Evolutionary conservation across 2,329 filamentous ascomycete genomes (phyloP), one percentile per base, ranked within the genome.

Genomic region (Immersiporthe knoxdaviesiana): DNA sequence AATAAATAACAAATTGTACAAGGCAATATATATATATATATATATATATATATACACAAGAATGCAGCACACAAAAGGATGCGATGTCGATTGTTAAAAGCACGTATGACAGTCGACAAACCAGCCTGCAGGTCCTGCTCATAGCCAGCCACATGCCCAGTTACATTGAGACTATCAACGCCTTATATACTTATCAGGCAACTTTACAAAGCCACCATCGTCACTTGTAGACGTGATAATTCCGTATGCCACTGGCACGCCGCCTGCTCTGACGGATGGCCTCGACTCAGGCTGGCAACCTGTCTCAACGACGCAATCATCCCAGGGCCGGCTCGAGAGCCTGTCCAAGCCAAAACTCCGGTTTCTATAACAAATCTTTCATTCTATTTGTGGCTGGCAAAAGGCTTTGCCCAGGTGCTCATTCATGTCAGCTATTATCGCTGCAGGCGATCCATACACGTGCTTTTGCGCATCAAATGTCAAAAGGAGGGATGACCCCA

Each of bases 21-120:
- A 56, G 24, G 12, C 24, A 30, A 56, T 54, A 56, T 56, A 18
- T 56, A 56, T 54, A 56, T 56, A 18, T 56, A 56, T 54, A 56
- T 56, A 18, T 56, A 56, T 54, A 56, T 56, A 18, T 56, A 56
- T 54, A 56, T 56, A 18, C 30, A 56, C 52, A 56, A 27, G 11
- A 11, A 54, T 2, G 24, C 16, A 50, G n/a, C n/a, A n/a, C n/a
- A 50, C 50, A 30, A 30, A 30, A 16, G 44, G 16, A 16, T 30
- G 3, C 2, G 52, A 16, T 56, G 24, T 16, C 14, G 11, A 11
- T 27, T 54, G 2, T 27, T 10, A 18, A 24, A 12, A 14, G n/a
- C n/a, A n/a, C n/a, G n/a, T 12, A 24, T 24, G 47, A 10, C 21
- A 24, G 10, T 27, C 24, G 11, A 30, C 11, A 54, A 24, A 24